Base-by-base conservation (phyloP, 805 yeast genomes). In the Starmerella tilneyi region DNA sequence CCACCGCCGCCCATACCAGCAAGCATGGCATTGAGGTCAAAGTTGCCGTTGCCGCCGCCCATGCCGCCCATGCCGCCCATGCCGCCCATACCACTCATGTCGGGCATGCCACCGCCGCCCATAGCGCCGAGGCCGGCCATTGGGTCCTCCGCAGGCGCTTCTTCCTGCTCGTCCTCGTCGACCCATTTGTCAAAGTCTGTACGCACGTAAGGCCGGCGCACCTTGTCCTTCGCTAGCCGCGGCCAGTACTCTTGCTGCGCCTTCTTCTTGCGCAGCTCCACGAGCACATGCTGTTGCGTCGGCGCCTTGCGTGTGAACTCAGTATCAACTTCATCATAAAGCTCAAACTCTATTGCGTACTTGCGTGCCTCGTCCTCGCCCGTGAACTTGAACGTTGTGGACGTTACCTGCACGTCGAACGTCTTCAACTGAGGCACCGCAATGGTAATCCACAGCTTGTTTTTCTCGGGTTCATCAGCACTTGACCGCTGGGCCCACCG, bases 181-280 rank as follows among this genome's bases (percentile, higher is more conserved):
- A 84, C 94, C 98, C 98, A 89, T 65, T 80, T 84, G 69, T 88
- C 95, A 61, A 89, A 89, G 61, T 89, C 97, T 12, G 98, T 89
- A 71, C 84, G 83, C 62, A 89, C 75, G 65, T 75, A 84, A 53
- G 79, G 84, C 50, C 73, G 75, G 62, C 79, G 85, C 59, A 74
- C 71, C 69, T 86, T 84, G 58, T 82, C 88, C 67, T 86, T 88
- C 46, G 88, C 81, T 62, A 89, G 73, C 61, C 97, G 77, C 56
- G 98, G 97, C 98, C 98, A 89, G 72, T 66, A 89, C 61, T 86
- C 96, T 47, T 69, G 76, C 55, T 75, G 70, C 19, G 72, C 62
- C 45, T 74, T 76, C 60, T 75, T 74, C 75, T 92, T 84, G 67
- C 81, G 72, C 53, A 88, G 62, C 43, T 79, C 72, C 50, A 84